Conservation (phyloP, 768 basidiomycete species). For the Termitomyces sp. region DNA sequence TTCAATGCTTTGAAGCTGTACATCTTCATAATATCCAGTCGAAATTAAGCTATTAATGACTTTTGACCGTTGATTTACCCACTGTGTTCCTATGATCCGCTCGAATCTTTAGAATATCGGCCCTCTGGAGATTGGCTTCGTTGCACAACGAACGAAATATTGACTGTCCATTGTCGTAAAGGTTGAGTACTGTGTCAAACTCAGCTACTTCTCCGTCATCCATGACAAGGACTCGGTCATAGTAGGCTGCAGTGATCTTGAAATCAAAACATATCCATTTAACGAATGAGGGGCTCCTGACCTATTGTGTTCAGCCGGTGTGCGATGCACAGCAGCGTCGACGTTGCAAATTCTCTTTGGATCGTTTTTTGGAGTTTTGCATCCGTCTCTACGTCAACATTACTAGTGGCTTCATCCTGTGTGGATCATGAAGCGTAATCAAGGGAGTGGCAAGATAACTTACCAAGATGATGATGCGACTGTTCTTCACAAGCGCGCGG, state of each 20-base stretch:
- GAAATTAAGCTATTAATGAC: neutral
- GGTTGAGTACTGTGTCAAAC: constrained; percentile 66
- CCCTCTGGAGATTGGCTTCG: constrained; percentile 52
- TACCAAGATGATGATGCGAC: constrained; percentile 54
- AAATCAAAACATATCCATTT: constrained; percentile 3
- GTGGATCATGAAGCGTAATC: neutral
- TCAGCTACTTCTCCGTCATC: constrained; percentile 67
- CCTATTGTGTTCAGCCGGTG: constrained; percentile 58
- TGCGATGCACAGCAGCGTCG: constrained; percentile 55
- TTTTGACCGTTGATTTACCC: neutral
- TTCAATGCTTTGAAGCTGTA: neutral
- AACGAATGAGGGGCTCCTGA: constrained; percentile 12
- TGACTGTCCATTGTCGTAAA: constrained; percentile 56
- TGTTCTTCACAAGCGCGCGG: constrained; percentile 59
- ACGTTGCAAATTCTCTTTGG: constrained; percentile 50
- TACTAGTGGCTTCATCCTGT: constrained; percentile 62
- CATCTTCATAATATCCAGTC: neutral
- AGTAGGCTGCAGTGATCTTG: constrained; percentile 38
- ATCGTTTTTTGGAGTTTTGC: constrained; percentile 60
- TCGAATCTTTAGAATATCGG: constrained; percentile 52
- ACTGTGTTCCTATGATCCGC: constrained; percentile 21
- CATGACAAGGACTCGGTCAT: constrained; percentile 71
- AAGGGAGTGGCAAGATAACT: constrained; percentile 12
- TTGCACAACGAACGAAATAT: constrained; percentile 70
- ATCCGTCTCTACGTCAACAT: constrained; percentile 60